phyloP scores from a whole-genome alignment of 1,284 basidiomycete genomes.

The Ustilago hordei region DNA sequence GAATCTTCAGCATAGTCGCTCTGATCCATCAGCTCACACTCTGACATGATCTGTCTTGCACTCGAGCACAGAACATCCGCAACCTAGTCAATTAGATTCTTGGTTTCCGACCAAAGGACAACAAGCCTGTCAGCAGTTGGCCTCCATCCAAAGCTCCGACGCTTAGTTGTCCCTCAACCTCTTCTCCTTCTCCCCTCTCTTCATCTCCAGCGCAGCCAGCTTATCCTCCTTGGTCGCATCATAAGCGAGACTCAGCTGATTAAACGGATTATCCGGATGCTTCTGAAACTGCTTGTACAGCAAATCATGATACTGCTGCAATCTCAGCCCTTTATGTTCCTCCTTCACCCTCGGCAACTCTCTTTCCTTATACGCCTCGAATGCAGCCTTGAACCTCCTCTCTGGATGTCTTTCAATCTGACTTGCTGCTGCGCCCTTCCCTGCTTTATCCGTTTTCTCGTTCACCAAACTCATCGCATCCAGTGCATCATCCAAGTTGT shows the following conservation, averaged over 20 bases:
- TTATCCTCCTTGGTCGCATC: conserved; percentile 86
- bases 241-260: conserved; percentile 75
- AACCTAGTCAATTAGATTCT: too few relatives aligned
- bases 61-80: too few relatives aligned
- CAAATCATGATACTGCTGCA: conserved; percentile 81
- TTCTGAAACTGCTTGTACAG: conserved; percentile 74
- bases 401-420: conserved; percentile 93
- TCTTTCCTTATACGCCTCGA: conserved; percentile 89
- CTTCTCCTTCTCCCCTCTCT: conserved; percentile 65
- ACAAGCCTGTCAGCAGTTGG: too few relatives aligned
- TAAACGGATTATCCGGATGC: conserved; percentile 87
- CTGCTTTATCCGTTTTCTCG: conserved; percentile 91
- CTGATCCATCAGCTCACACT: too few relatives aligned
- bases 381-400: conserved; percentile 79
- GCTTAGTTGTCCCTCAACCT: conserved; percentile 43
- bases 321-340: conserved; percentile 85
- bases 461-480: conserved; percentile 90
- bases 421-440: conserved; percentile 75
- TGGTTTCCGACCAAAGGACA: too few relatives aligned
- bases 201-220: conserved; percentile 76
- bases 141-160: too few relatives aligned
- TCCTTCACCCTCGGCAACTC: conserved; percentile 82
- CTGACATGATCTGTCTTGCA: too few relatives aligned
- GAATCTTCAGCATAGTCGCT: too few relatives aligned
- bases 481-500: conserved; percentile 90